These are phyloP conservation scores for Eucalyptus globulus DNA, from an alignment of 345 rosid species.

Conservation along the genomic window DNA sequence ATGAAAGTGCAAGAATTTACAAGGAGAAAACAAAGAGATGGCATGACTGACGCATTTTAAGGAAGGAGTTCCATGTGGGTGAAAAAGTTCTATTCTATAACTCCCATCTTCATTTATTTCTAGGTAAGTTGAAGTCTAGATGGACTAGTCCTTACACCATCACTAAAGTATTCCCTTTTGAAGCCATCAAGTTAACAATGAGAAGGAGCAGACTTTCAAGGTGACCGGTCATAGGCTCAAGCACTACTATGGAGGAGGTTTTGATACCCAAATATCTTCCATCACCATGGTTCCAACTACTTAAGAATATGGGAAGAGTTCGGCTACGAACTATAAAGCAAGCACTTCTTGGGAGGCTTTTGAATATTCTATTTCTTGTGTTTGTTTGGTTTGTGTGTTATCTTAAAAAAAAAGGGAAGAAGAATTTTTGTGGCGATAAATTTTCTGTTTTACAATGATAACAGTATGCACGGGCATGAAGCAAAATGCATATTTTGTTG, in stretches of 20 bases:
- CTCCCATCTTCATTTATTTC: not conserved
- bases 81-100: not conserved
- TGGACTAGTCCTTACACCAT: not conserved
- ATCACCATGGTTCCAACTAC: not conserved
- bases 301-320: not conserved
- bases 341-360: not conserved
- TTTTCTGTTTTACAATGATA: no score
- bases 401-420: no score
- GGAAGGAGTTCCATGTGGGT: not conserved
- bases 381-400: not conserved
- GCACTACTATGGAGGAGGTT: not conserved
- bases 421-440: no score
- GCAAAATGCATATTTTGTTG: no score
- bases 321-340: not conserved
- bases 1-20: not conserved
- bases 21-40: not conserved
- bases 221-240: not conserved
- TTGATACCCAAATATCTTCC: not conserved
- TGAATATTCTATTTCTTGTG: not conserved
- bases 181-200: not conserved
- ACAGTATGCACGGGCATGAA: no score
- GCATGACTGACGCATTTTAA: not conserved
- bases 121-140: not conserved
- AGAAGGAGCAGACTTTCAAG: not conserved
- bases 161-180: not conserved